phyloP scores from a whole-genome alignment of 2,329 filamentous ascomycete genomes.

The Chalaropsis ovoidea region DNA sequence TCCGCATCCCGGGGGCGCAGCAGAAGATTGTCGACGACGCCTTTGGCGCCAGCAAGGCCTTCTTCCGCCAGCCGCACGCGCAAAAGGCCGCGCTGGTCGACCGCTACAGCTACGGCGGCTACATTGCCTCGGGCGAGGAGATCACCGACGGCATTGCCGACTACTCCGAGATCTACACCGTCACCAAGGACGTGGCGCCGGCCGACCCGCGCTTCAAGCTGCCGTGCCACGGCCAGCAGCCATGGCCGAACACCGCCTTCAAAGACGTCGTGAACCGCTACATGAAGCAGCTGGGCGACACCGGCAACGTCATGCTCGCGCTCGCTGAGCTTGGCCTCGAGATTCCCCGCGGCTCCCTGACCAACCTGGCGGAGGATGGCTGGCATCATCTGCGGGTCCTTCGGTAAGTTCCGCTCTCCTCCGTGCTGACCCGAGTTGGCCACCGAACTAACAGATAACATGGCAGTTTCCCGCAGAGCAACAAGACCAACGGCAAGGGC shows the following conservation, averaged over 20 bases:
- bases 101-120: constrained; percentile 39
- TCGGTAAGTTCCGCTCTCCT: constrained; percentile 35
- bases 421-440: too few relatives aligned
- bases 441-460: constrained; percentile 12
- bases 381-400: constrained; percentile 44
- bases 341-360: constrained; percentile 35
- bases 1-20: constrained; percentile 35
- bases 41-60: constrained; percentile 33
- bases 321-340: constrained; percentile 40
- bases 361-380: constrained; percentile 38
- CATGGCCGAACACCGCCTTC: constrained; percentile 39
- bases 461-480: constrained; percentile 31
- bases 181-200: constrained; percentile 39
- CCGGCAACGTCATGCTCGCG: constrained; percentile 39
- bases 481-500: constrained; percentile 40
- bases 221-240: constrained; percentile 43
- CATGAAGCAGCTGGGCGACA: constrained; percentile 35
- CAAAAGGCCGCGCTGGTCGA: constrained; percentile 39
- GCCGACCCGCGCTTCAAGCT: constrained; percentile 37
- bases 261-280: constrained; percentile 35
- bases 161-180: constrained; percentile 45
- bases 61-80: constrained; percentile 33
- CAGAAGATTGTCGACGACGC: constrained; percentile 33
- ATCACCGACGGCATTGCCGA: constrained; percentile 41
- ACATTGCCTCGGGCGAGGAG: constrained; percentile 42